Conservation (phyloP, 192 early-diverging fungal genomes). For the Nowakowskiella sp. region DNA sequence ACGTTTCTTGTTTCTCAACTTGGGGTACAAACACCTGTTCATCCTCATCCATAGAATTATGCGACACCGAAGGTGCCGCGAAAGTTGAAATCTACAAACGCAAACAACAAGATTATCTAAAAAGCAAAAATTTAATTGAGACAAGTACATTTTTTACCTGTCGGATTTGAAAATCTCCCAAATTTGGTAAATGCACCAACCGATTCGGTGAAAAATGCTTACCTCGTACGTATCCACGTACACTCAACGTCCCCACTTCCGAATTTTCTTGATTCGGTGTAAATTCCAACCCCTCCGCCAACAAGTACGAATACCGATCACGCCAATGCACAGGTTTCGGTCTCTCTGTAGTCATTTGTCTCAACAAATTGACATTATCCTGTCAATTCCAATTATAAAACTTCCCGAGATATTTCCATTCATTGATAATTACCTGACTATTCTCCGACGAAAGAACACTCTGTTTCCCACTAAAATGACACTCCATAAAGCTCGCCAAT, state of each 20-base stretch:
- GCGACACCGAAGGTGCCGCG: constrained; percentile 14
- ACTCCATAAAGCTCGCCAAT: constrained; percentile 68
- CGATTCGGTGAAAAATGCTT: constrained; percentile 81
- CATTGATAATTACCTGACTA: constrained; percentile 17
- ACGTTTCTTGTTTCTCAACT: constrained; percentile 54
- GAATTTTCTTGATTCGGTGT: constrained; percentile 42
- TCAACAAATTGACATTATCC: constrained; percentile 60
- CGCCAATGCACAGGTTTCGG: constrained; percentile 80
- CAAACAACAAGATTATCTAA: constrained; percentile 13
- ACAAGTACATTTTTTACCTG: constrained; percentile 31
- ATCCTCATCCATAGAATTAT: constrained; percentile 18
- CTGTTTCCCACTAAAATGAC: constrained; percentile 81
- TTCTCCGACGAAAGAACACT: constrained; percentile 60
- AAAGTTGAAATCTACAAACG: constrained; percentile 28
- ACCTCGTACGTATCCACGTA: constrained; percentile 85
- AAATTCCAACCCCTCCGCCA: constrained; percentile 71
- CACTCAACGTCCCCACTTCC: constrained; percentile 52
- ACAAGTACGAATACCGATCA: constrained; percentile 76
- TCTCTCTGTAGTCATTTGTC: constrained; percentile 67
- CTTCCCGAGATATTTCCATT: not conserved
- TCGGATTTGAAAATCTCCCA: constrained; percentile 90
- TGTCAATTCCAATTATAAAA: not conserved
- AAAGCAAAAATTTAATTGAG: constrained; percentile 2
- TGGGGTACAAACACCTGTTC: constrained; percentile 7
- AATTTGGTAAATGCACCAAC: constrained; percentile 82